A percentile compares a stretch with the other conserved stretches of the same genome.
Conservation (phyloP, 106 monocot genomes). For the Dendrobium huoshanense region DNA sequence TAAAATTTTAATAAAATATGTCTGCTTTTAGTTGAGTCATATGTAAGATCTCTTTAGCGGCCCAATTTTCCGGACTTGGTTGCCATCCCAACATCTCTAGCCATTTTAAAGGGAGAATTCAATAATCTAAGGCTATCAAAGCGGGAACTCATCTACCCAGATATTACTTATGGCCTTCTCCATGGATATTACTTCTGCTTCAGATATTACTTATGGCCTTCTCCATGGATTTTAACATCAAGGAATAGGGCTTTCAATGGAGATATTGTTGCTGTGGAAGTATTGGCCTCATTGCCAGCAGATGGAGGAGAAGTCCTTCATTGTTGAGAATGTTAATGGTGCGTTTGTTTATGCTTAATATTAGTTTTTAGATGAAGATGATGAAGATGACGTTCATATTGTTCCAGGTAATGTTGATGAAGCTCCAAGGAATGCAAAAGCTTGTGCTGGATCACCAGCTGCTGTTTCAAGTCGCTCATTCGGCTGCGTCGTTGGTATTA, state of each 20-base stretch:
- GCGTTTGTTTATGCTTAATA: constrained; percentile 10
- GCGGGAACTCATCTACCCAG: constrained; percentile 66
- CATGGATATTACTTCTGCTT: constrained; percentile 82
- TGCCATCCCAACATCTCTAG: constrained; percentile 48
- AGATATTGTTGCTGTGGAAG: constrained; percentile 93
- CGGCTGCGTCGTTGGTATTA: constrained; percentile 86
- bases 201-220: constrained; percentile 85
- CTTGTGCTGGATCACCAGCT: constrained; percentile 26
- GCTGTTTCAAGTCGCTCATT: constrained; percentile 48
- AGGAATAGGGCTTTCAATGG: constrained; percentile 99
- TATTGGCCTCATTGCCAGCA: constrained; percentile 81
- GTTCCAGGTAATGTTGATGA: constrained; percentile 87
- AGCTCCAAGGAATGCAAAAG: constrained; percentile 62
- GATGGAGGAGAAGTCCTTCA: constrained; percentile 56
- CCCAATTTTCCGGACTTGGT: constrained; percentile 79
- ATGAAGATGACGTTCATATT: constrained; percentile 82
- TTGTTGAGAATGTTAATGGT: constrained; percentile 69
- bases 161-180: constrained; percentile 75
- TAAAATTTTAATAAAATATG: background rate
- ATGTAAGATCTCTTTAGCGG: constrained; percentile 75
- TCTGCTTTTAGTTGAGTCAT: constrained; percentile 80
- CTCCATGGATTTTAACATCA: constrained; percentile 87
- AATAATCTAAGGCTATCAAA: constrained; percentile 95
- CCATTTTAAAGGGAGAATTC: constrained; percentile 56
- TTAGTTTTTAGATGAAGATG: constrained; percentile 67